Conservation (phyloP, 495 filamentous ascomycete genomes). For the Lasiosphaeriaceae sp. region DNA sequence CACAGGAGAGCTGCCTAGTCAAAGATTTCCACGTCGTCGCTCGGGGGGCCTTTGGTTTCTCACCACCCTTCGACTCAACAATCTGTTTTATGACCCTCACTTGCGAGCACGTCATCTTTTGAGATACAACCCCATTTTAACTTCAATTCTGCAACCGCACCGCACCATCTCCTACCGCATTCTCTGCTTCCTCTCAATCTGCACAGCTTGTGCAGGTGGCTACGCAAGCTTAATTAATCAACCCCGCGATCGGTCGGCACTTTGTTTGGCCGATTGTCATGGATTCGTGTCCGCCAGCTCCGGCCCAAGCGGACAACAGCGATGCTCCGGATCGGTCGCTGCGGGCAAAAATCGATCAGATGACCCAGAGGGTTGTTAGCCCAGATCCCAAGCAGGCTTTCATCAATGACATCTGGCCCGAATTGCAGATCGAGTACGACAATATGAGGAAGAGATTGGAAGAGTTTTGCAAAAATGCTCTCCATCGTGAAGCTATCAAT, state of each 20-base stretch:
- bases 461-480: constrained; percentile 5
- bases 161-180: neutral
- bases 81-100: neutral
- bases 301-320: neutral
- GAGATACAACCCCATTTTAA: neutral
- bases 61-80: constrained; percentile 1
- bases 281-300: neutral
- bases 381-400: constrained; percentile 5
- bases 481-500: constrained; percentile 1
- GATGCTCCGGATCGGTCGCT: neutral
- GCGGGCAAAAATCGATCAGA: constrained; percentile 2
- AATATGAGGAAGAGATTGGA: constrained; percentile 5
- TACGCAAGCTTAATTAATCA: neutral
- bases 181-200: neutral
- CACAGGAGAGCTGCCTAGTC: neutral
- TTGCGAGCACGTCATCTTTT: neutral
- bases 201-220: neutral
- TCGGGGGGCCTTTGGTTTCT: neutral
- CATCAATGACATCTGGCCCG: constrained; percentile 7
- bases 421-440: constrained; percentile 6
- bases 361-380: constrained; percentile 3
- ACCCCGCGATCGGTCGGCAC: too few species aligned
- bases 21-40: neutral
- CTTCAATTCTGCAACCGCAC: neutral
- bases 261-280: neutral